A percentile compares a stretch with the other conserved stretches of the same genome.
phyloP scores from a whole-genome alignment of 148 eudicot species.

The Euryodendron excelsum region DNA sequence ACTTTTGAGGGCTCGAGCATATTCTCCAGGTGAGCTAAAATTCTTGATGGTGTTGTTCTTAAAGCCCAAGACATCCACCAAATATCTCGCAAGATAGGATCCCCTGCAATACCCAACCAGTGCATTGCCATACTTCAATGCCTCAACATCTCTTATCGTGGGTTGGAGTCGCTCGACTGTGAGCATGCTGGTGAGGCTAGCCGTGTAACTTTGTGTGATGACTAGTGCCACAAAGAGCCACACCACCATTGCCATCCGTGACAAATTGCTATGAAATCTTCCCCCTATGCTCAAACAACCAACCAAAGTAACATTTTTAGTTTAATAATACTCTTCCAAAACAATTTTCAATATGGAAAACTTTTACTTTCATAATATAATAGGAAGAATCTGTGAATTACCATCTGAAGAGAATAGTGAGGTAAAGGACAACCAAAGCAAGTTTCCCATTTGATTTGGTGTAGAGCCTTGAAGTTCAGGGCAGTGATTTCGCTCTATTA shows the following conservation, averaged over 20 bases:
- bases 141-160: constrained; percentile 8
- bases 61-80: constrained; percentile 15
- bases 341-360: too few species aligned
- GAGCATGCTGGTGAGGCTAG: constrained; percentile 35
- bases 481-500: constrained; percentile 23
- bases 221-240: constrained; percentile 36
- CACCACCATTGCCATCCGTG: constrained; percentile 21
- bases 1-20: constrained; percentile 19
- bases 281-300: constrained; percentile 17
- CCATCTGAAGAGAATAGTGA: too few species aligned
- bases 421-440: background rate
- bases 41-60: constrained; percentile 7
- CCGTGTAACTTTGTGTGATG: constrained; percentile 32
- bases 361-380: too few species aligned
- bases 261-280: constrained; percentile 27
- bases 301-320: background rate
- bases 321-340: too few species aligned
- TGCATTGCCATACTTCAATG: constrained; percentile 14
- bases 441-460: constrained; percentile 19
- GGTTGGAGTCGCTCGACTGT: constrained; percentile 26
- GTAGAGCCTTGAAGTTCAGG: constrained; percentile 18
- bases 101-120: constrained; percentile 7
- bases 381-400: too few species aligned
- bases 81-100: constrained; percentile 12
- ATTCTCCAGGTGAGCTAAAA: constrained; percentile 7